Evolutionary conservation across 352 stramenopile genomes (phyloP), one percentile per base, ranked within the genome.

Genomic region (Phytophthora constricta): DNA sequence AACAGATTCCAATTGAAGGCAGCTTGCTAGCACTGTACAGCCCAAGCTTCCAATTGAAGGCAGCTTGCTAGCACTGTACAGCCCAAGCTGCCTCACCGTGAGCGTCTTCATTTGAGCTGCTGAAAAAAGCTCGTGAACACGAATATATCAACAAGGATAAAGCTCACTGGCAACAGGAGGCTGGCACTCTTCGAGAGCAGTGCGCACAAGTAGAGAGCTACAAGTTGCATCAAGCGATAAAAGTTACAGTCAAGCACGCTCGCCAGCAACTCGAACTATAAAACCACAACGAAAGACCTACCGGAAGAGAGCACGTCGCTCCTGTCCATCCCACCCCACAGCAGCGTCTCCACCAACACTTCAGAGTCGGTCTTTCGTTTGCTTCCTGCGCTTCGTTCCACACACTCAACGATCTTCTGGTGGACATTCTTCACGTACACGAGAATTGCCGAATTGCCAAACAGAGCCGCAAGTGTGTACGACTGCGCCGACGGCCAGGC

Each of bases 401-500:
- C 19, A 23, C 22, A 31, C 25, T 61, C n/a, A 13, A 33, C 22
- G 11, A 67, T 7, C 9, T 55, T 61, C 1, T 45, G 11, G 14
- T 56, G 27, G 26, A 77, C 43, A 2, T 46, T 41, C n/a, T 34
- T 41, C 1, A 68, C 23, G 25, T 81, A 61, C 26, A 68, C 61
- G 19, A 73, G 61, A 1, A 87, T 39, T 5, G 68, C 68, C 13
- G 82, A 51, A 27, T 73, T 50, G 16, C 74, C 68, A 37, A 91
- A 89, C 2, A 90, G 37, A 8, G 72, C 70, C 0, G 73, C 68
- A 8, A 90, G 70, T 3, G 82, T 68, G 41, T 93, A 91, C 8
- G 85, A 76, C 58, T 91, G 78, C 1, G 79, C 79, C 0, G 80
- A 90, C 17, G 82, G 76, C 82, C 84, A 92, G 5, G 47, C 82